These are phyloP conservation scores for Xylariaceae sp. DNA, from an alignment of 2,329 filamentous ascomycete genomes.

Conservation along the genomic window DNA sequence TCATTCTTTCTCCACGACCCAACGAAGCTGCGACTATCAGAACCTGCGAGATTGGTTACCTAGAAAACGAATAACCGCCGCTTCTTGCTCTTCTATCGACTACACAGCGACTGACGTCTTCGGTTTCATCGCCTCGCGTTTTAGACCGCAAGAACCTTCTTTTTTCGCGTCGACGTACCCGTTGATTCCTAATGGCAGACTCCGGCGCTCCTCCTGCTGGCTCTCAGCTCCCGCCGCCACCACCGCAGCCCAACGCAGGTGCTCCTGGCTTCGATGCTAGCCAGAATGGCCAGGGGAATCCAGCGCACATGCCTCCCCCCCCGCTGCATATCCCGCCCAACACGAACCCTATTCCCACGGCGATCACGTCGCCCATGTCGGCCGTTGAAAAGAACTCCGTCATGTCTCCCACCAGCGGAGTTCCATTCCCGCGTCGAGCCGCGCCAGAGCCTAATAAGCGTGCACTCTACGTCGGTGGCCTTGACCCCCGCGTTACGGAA, in stretches of 20 bases:
- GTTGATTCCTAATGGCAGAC: slow-evolving; percentile 73
- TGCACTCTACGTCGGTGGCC: slow-evolving; percentile 91
- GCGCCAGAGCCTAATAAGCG: slow-evolving; percentile 99
- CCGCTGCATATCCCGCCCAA: slow-evolving; percentile 95
- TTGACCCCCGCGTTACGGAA: slow-evolving; percentile 94
- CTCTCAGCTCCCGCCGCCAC: slow-evolving; percentile 72
- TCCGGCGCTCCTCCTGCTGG: slow-evolving; percentile 67
- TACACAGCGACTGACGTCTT: slow-evolving; percentile 10
- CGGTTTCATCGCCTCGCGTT: slow-evolving; percentile 8
- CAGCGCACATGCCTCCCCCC: slow-evolving; percentile 84
- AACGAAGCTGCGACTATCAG: slow-evolving; percentile 35
- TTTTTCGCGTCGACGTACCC: slow-evolving; percentile 1
- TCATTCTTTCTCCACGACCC: slow-evolving; percentile 28
- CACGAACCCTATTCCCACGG: slow-evolving; percentile 91
- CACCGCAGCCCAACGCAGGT: slow-evolving; percentile 70
- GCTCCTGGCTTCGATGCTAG: slow-evolving; percentile 79
- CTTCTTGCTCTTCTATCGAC: slow-evolving; percentile 23
- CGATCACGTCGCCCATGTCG: slow-evolving; percentile 86
- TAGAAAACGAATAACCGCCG: slow-evolving; percentile 21
- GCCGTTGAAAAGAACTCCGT: slow-evolving; percentile 65
- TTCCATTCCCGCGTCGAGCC: slow-evolving; percentile 82
- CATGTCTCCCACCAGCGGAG: slow-evolving; percentile 84
- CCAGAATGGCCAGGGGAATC: slow-evolving; percentile 73
- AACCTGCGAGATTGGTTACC: slow-evolving; percentile 24
- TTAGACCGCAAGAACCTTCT: neutral